Conservation (phyloP, 2,329 filamentous ascomycete genomes). For the Capronia epimyces region DNA sequence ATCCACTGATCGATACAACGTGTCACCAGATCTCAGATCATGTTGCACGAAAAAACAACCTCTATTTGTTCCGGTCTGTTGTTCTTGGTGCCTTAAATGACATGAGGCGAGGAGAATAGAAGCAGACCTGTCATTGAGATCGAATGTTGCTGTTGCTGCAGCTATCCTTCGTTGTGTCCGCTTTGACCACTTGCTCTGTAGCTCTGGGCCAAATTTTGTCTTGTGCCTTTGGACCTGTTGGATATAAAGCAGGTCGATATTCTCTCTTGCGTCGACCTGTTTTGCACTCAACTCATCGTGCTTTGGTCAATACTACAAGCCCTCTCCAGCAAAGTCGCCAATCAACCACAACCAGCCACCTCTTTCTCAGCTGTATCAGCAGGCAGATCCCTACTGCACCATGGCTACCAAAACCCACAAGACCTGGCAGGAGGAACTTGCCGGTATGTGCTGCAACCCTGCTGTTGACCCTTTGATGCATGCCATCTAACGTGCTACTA, state of each 20-base stretch:
- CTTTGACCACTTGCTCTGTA: constrained; percentile 11
- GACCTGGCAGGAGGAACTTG: constrained; percentile 52
- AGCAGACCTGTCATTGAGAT: constrained; percentile 14
- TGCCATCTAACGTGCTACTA: constrained; percentile 12
- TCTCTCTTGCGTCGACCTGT: constrained; percentile 3
- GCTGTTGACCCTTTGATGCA: neutral
- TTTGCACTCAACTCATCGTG: constrained; percentile 4
- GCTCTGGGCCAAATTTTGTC: constrained; percentile 4
- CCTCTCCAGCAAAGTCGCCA: neutral
- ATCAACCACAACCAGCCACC: neutral
- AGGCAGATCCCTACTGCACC: neutral
- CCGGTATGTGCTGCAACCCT: constrained; percentile 41
- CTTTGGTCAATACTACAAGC: neutral
- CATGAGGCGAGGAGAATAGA: constrained; percentile 21
- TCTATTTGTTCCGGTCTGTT: constrained; percentile 10
- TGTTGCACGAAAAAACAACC: constrained; percentile 18
- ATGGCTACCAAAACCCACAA: constrained; percentile 28
- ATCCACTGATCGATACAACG: constrained; percentile 18
- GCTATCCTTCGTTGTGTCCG: constrained; percentile 16
- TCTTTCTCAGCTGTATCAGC: neutral
- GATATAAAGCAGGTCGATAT: constrained; percentile 14
- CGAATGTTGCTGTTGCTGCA: constrained; percentile 22
- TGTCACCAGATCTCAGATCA: constrained; percentile 27
- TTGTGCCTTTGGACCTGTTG: constrained; percentile 6
- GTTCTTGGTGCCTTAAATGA: constrained; percentile 20